Evolutionary conservation across 306 rosid genomes (phyloP).

Genomic region (Trifolium dubium): DNA sequence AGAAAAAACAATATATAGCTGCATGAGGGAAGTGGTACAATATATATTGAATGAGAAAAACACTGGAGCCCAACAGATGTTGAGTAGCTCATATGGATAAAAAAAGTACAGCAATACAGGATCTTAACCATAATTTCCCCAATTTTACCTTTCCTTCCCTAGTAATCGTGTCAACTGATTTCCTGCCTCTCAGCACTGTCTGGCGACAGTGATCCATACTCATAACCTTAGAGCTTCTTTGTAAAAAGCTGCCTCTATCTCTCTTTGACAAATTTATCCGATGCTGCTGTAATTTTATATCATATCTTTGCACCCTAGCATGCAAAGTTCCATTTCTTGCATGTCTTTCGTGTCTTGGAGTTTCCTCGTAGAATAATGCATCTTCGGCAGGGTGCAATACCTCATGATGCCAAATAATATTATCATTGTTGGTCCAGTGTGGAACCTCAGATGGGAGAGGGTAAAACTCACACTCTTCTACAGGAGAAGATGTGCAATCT

Average conservation of each 20-base stretch:
- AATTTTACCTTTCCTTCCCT: conserved; percentile 70
- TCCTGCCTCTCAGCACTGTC: conserved; percentile 54
- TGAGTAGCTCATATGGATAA: conserved; percentile 48
- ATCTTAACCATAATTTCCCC: conserved; percentile 53
- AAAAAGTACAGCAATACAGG: conserved; percentile 43
- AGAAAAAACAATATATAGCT: conserved; percentile 24
- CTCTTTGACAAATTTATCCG: conserved; percentile 41
- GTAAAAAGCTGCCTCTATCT: conserved; percentile 41
- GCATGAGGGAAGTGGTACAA: conserved; percentile 31
- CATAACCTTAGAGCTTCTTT: conserved; percentile 47
- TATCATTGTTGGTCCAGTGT: conserved; percentile 55
- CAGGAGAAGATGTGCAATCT: conserved; percentile 44
- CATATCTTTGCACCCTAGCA: conserved; percentile 46
- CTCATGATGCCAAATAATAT: conserved; percentile 41
- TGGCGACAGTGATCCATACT: conserved; percentile 49
- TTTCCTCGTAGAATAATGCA: conserved; percentile 11
- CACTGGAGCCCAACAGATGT: conserved; percentile 43
- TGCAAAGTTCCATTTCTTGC: conserved; percentile 34
- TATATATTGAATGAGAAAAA: conserved; percentile 37
- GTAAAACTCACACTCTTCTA: conserved; percentile 42
- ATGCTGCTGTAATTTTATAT: conserved; percentile 44
- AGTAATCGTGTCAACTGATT: conserved; percentile 59
- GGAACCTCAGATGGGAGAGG: conserved; percentile 46
- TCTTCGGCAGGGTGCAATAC: conserved; percentile 12
- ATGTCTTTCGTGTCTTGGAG: conserved; percentile 29